phyloP scores from a whole-genome alignment of 192 early-diverging fungal species.

The Jimgerdemannia lactiflua region DNA sequence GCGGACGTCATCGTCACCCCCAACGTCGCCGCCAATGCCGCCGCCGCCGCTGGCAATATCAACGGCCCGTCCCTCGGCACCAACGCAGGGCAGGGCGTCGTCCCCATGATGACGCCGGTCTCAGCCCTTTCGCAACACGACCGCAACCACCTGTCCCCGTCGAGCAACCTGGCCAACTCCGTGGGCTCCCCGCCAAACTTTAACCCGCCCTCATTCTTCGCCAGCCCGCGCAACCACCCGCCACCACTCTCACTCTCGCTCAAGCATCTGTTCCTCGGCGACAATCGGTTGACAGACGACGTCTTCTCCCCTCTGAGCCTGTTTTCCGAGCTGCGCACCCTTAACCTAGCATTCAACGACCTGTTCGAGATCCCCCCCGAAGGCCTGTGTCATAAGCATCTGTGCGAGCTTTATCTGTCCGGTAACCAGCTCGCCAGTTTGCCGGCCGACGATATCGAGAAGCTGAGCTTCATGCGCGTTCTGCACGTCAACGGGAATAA shows the following conservation, averaged over 20 bases:
- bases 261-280: constrained; percentile 67
- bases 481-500: constrained; percentile 90
- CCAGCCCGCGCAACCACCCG: constrained; percentile 41
- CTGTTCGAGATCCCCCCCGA: constrained; percentile 80
- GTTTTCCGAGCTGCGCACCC: constrained; percentile 69
- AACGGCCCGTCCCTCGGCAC: constrained; percentile 22
- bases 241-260: constrained; percentile 59
- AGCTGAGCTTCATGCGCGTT: constrained; percentile 62
- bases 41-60: constrained; percentile 31
- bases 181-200: constrained; percentile 33
- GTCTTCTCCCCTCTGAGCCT: constrained; percentile 70
- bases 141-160: background rate
- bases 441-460: constrained; percentile 83
- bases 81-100: constrained; percentile 38
- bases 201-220: constrained; percentile 44
- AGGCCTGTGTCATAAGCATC: constrained; percentile 65
- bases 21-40: constrained; percentile 42
- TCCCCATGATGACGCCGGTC: constrained; percentile 11
- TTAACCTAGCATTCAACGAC: constrained; percentile 83
- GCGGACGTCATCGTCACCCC: constrained; percentile 42
- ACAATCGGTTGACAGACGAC: constrained; percentile 82
- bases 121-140: background rate
- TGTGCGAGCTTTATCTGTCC: constrained; percentile 77
- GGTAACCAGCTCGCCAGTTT: constrained; percentile 82
- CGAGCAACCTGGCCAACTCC: background rate